Evolutionary conservation across 768 basidiomycete species (phyloP).

Genomic region (Tulasnella sp.): DNA sequence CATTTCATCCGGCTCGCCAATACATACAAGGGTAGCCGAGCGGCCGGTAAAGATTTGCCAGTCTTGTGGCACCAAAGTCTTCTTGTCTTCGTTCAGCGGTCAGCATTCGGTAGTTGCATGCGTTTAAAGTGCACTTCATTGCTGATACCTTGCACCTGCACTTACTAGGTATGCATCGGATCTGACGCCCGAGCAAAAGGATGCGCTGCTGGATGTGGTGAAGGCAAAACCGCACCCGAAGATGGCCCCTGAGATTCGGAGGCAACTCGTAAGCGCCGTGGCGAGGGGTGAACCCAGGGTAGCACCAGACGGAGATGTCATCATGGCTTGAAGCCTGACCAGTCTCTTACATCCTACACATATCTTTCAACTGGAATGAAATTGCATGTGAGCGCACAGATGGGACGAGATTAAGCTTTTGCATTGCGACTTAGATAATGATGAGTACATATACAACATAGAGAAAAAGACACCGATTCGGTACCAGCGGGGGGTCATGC

Average conservation of each 20-base stretch:
- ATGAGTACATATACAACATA: neutral
- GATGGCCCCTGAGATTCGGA: slow-evolving; percentile 79
- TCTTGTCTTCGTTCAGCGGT: slow-evolving; percentile 90
- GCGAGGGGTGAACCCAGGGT: slow-evolving; percentile 70
- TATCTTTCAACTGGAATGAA: too few relatives aligned
- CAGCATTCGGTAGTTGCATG: slow-evolving; percentile 19
- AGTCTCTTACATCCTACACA: too few relatives aligned
- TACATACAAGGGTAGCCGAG: slow-evolving; percentile 59
- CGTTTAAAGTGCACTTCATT: neutral
- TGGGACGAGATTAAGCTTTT: too few relatives aligned
- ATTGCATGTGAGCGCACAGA: too few relatives aligned
- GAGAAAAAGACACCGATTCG: neutral
- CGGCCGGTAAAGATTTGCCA: slow-evolving; percentile 71
- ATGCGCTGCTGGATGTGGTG: slow-evolving; percentile 88
- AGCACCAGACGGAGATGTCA: slow-evolving; percentile 53
- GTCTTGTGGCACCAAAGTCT: slow-evolving; percentile 98
- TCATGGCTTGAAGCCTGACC: slow-evolving; percentile 36
- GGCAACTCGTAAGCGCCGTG: slow-evolving; percentile 82
- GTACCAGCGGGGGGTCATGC: slow-evolving; percentile 23
- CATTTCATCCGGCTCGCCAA: slow-evolving; percentile 97
- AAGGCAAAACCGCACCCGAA: slow-evolving; percentile 76
- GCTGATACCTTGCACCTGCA: neutral
- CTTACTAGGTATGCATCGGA: slow-evolving; percentile 78
- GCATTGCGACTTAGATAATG: too few relatives aligned
- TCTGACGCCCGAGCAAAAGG: slow-evolving; percentile 93